Base-by-base conservation (phyloP, 2,329 filamentous ascomycete genomes). In the Coleophoma crateriformis region DNA sequence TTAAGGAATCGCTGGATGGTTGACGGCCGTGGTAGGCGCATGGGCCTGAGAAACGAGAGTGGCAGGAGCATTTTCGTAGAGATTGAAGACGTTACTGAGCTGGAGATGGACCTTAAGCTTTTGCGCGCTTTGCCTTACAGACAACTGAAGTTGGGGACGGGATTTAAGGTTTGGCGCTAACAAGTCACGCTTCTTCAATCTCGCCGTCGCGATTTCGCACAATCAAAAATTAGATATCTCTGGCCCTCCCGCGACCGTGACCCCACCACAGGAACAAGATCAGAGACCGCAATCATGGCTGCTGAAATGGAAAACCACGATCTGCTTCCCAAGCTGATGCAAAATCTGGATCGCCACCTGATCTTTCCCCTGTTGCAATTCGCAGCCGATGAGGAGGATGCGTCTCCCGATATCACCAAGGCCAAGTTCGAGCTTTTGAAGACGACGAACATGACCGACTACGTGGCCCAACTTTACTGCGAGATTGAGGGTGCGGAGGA, bases 361-460 rank as follows among this genome's bases (percentile, higher is more conserved):
- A 88, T 97, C 67, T 99, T 95, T 75, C 94, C 94, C 59, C 82
- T 99, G 57, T 85, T 99, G 68, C 91, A 96, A 75, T 96, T 96
- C 72, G 80, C 87, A 64, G 85, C 85, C 64, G 84, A 86, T 66
- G 84, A 89, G 69, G 86, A 95, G 58, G 85, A 90, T 68, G 87
- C 78, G 70, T 72, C 80, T 49, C 77, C 77, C 63, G 85, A 91
- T 68, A 85, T 95, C 62, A 85, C 86, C 56, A 82, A 87, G 67
- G 84, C 90, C 62, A 96, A 96, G 72, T 96, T 92, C 70, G 86
- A 92, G 73, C 84, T 99, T 51, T 83, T 99, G 61, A 92, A 95
- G 76, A 85, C 90, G 70, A 97, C 94, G 65, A 96, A 97, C 78
- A 99, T 99, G 94, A 94, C 87, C 64, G 94, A 99, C 72, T 99